phyloP scores from a whole-genome alignment of 176 grass and related monocot genomes.

The Aegilops umbellulata region DNA sequence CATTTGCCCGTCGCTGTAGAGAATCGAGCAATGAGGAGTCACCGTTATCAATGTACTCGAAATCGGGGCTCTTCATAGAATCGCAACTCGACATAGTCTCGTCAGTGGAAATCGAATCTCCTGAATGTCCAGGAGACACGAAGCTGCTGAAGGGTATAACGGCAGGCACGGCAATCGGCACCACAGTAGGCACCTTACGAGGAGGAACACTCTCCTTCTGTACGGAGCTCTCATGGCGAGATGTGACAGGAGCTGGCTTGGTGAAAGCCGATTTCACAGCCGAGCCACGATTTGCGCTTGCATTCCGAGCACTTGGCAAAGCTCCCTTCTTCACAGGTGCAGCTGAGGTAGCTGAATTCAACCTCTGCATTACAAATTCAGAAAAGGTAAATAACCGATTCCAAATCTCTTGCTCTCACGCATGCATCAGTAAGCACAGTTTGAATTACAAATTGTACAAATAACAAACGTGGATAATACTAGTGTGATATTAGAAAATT shows the following conservation, averaged over 20 bases:
- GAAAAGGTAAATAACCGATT: background rate
- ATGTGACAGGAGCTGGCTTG: constrained; percentile 29
- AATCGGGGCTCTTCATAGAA: constrained; percentile 93
- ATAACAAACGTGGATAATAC: background rate
- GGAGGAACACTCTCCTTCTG: constrained; percentile 28
- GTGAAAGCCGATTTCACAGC: constrained; percentile 30
- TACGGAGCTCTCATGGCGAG: background rate
- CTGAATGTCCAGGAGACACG: constrained; percentile 52
- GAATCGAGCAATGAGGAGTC: constrained; percentile 64
- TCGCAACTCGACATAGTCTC: constrained; percentile 97
- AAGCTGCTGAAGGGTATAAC: constrained; percentile 50
- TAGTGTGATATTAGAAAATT: constrained; percentile 23
- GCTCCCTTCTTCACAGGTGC: constrained; percentile 53
- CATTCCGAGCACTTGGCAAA: constrained; percentile 28
- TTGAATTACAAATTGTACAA: background rate
- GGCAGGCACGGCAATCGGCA: constrained; percentile 19
- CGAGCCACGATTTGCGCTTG: constrained; percentile 10
- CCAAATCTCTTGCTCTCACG: background rate
- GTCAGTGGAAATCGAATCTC: constrained; percentile 62
- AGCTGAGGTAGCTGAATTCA: constrained; percentile 35
- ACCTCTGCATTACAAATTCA: constrained; percentile 42
- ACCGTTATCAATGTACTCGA: constrained; percentile 90
- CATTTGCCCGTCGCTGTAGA: constrained; percentile 69
- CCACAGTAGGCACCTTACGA: background rate
- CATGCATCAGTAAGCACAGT: background rate